phyloP scores from a whole-genome alignment of 2,329 filamentous ascomycete genomes.

The Monilinia aucupariae region DNA sequence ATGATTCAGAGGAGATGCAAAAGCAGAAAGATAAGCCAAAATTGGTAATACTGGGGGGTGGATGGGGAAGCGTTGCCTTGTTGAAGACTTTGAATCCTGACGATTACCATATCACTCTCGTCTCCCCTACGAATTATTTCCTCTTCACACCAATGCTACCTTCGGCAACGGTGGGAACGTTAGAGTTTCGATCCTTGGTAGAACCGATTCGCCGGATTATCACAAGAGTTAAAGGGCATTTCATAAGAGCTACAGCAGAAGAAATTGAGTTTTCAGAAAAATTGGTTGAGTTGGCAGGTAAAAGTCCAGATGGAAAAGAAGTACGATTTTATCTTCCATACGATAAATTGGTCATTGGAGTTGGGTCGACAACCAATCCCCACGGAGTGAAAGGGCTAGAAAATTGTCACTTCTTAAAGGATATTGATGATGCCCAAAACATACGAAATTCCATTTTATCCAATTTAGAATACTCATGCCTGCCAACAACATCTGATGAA shows the following conservation, averaged over 20 bases:
- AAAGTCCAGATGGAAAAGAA: slow-evolving; percentile 64
- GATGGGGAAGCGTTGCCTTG: slow-evolving; percentile 90
- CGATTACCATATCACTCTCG: slow-evolving; percentile 92
- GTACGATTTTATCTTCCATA: slow-evolving; percentile 90
- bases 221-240: slow-evolving; percentile 73
- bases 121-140: slow-evolving; percentile 95
- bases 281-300: slow-evolving; percentile 77
- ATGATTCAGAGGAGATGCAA: slow-evolving; percentile 67
- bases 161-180: slow-evolving; percentile 90
- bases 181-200: slow-evolving; percentile 84
- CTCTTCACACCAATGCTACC: slow-evolving; percentile 97
- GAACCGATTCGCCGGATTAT: slow-evolving; percentile 89
- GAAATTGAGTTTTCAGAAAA: slow-evolving; percentile 90
- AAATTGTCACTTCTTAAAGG: slow-evolving; percentile 90
- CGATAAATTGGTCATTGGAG: slow-evolving; percentile 89
- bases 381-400: slow-evolving; percentile 95
- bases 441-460: slow-evolving; percentile 85
- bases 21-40: slow-evolving; percentile 81
- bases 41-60: slow-evolving; percentile 85
- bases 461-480: slow-evolving; percentile 83
- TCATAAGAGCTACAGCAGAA: slow-evolving; percentile 79
- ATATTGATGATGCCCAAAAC: slow-evolving; percentile 82
- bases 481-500: slow-evolving; percentile 87
- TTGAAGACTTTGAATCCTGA: slow-evolving; percentile 85
- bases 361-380: slow-evolving; percentile 87